Percentiles rank a stretch among this genome's conserved stretches.
Conservation (phyloP, 2,329 filamentous ascomycete genomes). For the Fusarium odoratissimum region DNA sequence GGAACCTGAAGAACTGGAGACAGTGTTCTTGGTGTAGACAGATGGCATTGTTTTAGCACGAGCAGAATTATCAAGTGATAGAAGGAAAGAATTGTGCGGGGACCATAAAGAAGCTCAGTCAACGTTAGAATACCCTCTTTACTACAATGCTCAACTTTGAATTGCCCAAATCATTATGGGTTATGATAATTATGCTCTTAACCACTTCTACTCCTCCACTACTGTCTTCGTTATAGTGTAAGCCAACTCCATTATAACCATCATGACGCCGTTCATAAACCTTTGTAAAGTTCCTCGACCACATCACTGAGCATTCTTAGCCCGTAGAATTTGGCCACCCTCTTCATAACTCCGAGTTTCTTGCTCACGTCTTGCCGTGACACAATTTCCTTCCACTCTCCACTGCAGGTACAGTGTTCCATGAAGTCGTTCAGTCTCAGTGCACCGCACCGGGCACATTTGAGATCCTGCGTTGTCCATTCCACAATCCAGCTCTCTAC, state of each 20-base stretch:
- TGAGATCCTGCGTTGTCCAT: conserved; percentile 91
- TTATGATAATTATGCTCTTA: not conserved
- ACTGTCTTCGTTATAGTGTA: not conserved
- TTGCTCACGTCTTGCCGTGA: conserved; percentile 73
- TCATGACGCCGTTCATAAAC: conserved; percentile 51
- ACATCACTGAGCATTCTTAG: conserved; percentile 84
- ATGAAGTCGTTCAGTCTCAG: conserved; percentile 91
- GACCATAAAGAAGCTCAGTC: not conserved
- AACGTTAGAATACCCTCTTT: not conserved
- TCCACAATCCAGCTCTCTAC: conserved; percentile 80
- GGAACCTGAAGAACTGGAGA: not conserved
- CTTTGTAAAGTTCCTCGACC: conserved; percentile 70
- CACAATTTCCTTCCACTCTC: conserved; percentile 81
- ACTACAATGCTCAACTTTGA: not conserved
- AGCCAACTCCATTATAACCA: conserved; percentile 5
- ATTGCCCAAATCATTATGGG: not conserved
- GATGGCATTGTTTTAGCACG: not conserved
- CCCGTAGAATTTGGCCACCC: conserved; percentile 82
- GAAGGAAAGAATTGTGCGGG: not conserved
- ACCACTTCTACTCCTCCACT: not conserved
- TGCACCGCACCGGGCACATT: conserved; percentile 78
- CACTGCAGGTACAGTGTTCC: conserved; percentile 95
- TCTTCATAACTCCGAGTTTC: conserved; percentile 75
- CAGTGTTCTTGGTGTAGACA: not conserved
- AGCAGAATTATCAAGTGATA: not conserved